phyloP scores from a whole-genome alignment of 768 basidiomycete genomes.

The Mycena haematopus region DNA sequence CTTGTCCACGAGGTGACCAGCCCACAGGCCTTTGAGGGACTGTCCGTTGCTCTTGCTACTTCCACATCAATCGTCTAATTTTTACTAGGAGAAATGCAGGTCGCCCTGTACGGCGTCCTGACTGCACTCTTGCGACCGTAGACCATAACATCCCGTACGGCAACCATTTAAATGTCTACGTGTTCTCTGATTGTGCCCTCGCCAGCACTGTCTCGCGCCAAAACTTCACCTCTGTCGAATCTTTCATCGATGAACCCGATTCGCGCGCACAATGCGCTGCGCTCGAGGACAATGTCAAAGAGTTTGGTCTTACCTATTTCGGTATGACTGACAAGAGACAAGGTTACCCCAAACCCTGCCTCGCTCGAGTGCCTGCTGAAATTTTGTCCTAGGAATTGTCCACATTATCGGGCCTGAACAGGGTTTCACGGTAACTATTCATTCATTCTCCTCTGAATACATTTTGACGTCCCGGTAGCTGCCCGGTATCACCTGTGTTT shows the following conservation, averaged over 20 bases:
- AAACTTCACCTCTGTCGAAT: slow-evolving; percentile 70
- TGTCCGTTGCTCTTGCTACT: slow-evolving; percentile 51
- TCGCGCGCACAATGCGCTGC: slow-evolving; percentile 84
- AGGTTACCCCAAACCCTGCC: slow-evolving; percentile 50
- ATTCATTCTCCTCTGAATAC: neutral
- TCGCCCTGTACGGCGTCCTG: slow-evolving; percentile 80
- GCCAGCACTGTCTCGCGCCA: slow-evolving; percentile 75
- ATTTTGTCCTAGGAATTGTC: slow-evolving; percentile 63
- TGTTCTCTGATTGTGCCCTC: slow-evolving; percentile 8
- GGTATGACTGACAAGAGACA: slow-evolving; percentile 90
- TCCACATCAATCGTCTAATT: slow-evolving; percentile 14
- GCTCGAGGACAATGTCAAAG: slow-evolving; percentile 88
- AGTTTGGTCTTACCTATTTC: slow-evolving; percentile 91
- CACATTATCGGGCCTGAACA: slow-evolving; percentile 95
- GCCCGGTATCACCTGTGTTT: slow-evolving; percentile 83
- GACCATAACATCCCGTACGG: slow-evolving; percentile 88
- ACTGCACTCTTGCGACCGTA: slow-evolving; percentile 89
- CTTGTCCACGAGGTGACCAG: slow-evolving; percentile 93
- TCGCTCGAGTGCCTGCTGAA: neutral
- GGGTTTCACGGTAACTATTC: slow-evolving; percentile 75
- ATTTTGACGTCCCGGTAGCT: slow-evolving; percentile 47
- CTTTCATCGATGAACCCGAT: slow-evolving; percentile 85
- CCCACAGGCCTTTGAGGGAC: slow-evolving; percentile 90
- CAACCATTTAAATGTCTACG: neutral
- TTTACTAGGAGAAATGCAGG: slow-evolving; percentile 68